Base-by-base conservation (phyloP, 2,329 filamentous ascomycete genomes). In the Colletotrichum sidae region DNA sequence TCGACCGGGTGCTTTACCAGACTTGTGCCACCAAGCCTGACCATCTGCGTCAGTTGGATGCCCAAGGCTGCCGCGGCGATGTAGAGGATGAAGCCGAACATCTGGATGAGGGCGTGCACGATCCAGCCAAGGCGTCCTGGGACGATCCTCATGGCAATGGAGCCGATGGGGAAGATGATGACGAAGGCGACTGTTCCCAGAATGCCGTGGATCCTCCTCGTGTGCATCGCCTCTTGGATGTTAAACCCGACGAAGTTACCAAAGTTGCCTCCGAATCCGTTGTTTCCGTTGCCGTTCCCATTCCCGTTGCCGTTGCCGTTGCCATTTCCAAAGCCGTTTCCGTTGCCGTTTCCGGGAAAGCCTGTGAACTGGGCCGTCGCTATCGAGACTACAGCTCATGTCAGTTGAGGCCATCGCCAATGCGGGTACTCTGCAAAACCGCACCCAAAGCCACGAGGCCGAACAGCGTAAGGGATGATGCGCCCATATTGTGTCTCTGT, bases 121-220 rank as follows among this genome's bases (percentile, higher is more conserved):
- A 76, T 71, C 62, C 81, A 72, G 2, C 76, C 71, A n/a, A 75
- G 68, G 6, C 75, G 72, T 5, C 79, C 76, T 0, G 77, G 75
- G 0, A 80, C 37, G 2, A 79, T 51, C 9, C 82, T 78, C 70
- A 84, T 73, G 33, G 81, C 44, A 49, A 83, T 76, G 2, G 80
- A 75, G 51, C 82, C 81, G 15, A 80, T 54, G 2, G 82, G 82
- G 68, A 84, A 83, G 15, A 84, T 68, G 17, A 78, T 69, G 10
- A 78, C 79, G 60, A 84, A 79, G 34, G 79, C 77, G 6, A 81
- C 15, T 8, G 76, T 70, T 7, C 78, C 79, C 5, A 84, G 68
- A 37, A 79, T 73, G 12, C 81, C 81, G 72, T 84, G 82, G 35
- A 77, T 69, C 5, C 69, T 74, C 34, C 80, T 76, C 49, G 74